Conservation (phyloP, 805 yeast species). For the Schizosaccharomyces osmophilus region DNA sequence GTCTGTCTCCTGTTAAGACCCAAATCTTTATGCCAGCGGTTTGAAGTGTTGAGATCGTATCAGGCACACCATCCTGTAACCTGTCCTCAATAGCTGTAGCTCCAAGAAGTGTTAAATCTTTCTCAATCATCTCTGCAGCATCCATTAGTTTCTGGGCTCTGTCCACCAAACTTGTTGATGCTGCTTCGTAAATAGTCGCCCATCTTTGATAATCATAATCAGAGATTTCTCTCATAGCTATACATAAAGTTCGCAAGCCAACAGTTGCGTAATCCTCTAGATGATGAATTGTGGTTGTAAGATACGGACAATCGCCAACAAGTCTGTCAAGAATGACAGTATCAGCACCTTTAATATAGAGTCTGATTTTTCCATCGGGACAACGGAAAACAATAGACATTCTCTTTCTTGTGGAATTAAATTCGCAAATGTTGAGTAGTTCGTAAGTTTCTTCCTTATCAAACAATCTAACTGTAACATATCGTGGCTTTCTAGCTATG, state of each 20-base stretch:
- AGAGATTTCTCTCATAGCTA: slow-evolving; percentile 61
- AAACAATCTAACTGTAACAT: slow-evolving; percentile 37
- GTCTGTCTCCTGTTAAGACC: slow-evolving; percentile 96
- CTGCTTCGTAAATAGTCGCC: slow-evolving; percentile 42
- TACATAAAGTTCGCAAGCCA: slow-evolving; percentile 82
- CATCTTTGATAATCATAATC: slow-evolving; percentile 56
- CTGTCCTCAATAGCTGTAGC: slow-evolving; percentile 98
- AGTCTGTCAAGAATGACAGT: slow-evolving; percentile 80
- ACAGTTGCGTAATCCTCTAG: slow-evolving; percentile 91
- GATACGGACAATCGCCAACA: slow-evolving; percentile 44
- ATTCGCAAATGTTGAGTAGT: slow-evolving; percentile 75
- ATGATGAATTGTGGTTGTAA: slow-evolving; percentile 59
- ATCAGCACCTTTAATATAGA: slow-evolving; percentile 94
- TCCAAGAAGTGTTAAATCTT: slow-evolving; percentile 55
- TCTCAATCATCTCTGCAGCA: slow-evolving; percentile 75
- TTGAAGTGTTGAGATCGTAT: slow-evolving; percentile 80
- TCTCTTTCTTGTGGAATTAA: slow-evolving; percentile 89
- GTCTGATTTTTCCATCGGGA: slow-evolving; percentile 74
- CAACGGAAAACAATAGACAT: slow-evolving; percentile 88
- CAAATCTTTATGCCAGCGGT: slow-evolving; percentile 92
- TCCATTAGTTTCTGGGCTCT: slow-evolving; percentile 57
- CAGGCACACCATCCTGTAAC: slow-evolving; percentile 94
- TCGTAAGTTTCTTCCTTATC: slow-evolving; percentile 41
- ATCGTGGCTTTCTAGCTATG: slow-evolving; percentile 60
- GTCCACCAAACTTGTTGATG: slow-evolving; percentile 57